These are phyloP conservation scores for Nakaseomyces bracarensis DNA, from an alignment of 1,139 yeast genomes.

Conservation along the genomic window DNA sequence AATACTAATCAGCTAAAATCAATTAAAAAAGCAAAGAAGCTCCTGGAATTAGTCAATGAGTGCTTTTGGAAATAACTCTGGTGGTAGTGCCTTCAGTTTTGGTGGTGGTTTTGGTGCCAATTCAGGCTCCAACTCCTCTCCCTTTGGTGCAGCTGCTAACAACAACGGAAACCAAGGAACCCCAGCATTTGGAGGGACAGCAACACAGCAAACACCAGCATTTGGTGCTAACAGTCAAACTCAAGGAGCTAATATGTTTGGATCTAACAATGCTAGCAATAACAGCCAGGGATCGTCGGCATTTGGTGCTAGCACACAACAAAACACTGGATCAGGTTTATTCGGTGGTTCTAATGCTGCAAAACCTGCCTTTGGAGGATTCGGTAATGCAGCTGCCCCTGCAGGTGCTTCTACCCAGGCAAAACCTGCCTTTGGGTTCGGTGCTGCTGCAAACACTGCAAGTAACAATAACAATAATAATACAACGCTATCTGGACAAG, in stretches of 20 bases:
- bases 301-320: background rate
- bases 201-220: slow-evolving; percentile 3
- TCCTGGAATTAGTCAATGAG: background rate
- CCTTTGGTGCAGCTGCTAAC: background rate
- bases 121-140: slow-evolving; percentile 1
- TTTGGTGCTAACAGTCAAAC: background rate
- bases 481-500: slow-evolving; percentile 9
- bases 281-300: too few relatives aligned
- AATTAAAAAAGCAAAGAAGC: background rate
- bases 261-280: background rate
- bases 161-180: background rate
- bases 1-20: background rate
- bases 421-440: background rate
- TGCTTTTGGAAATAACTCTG: slow-evolving; percentile 3
- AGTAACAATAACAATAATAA: slow-evolving; percentile 14
- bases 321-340: background rate
- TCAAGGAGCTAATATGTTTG: slow-evolving; percentile 1
- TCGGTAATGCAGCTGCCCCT: background rate
- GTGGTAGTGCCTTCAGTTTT: slow-evolving; percentile 1
- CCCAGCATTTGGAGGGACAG: background rate
- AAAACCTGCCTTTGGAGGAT: slow-evolving; percentile 2
- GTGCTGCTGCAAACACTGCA: background rate
- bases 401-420: background rate
- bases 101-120: slow-evolving; percentile 2
- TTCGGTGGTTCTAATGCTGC: background rate